phyloP scores from a whole-genome alignment of 208 protist species.

The Wallacemonas sp. region DNA sequence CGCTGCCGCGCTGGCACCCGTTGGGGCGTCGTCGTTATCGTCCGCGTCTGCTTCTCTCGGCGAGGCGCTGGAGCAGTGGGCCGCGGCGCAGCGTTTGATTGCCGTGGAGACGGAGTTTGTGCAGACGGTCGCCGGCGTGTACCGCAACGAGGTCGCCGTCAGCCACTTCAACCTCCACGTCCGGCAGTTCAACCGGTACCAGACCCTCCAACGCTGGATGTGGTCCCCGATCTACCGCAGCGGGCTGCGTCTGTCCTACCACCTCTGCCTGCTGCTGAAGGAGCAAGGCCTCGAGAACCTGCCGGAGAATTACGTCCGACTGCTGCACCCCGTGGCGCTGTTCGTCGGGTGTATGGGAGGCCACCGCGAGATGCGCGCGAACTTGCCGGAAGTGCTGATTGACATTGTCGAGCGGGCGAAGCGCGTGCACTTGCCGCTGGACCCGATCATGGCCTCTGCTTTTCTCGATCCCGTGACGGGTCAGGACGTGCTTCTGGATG shows the following conservation, averaged over 20 bases:
- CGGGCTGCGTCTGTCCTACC: constrained; percentile 61
- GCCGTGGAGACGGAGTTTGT: constrained; percentile 40
- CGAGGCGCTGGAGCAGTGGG: constrained; percentile 18
- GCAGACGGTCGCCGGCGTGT: constrained; percentile 19
- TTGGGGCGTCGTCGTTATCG: neutral
- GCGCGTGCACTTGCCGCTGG: constrained; percentile 59
- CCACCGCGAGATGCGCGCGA: constrained; percentile 69
- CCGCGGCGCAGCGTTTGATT: constrained; percentile 26
- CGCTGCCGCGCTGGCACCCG: neutral
- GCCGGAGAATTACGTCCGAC: constrained; percentile 47
- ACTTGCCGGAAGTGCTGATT: constrained; percentile 58
- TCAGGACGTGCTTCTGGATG: constrained; percentile 40
- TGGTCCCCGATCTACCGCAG: constrained; percentile 77
- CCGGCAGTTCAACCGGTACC: constrained; percentile 48
- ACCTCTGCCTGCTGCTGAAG: constrained; percentile 60
- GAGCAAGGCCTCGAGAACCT: constrained; percentile 52
- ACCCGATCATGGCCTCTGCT: constrained; percentile 16
- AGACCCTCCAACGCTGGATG: constrained; percentile 33
- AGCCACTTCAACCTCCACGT: constrained; percentile 61
- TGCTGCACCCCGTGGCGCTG: constrained; percentile 62
- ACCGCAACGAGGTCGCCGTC: constrained; percentile 49
- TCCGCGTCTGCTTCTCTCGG: neutral
- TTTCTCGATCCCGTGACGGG: constrained; percentile 27
- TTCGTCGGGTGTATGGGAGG: constrained; percentile 73
- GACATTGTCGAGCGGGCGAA: constrained; percentile 74